Percentiles rank a stretch among this genome's conserved stretches.
Evolutionary conservation across 805 yeast species (phyloP).

Genomic region (Schwanniomyces sp.): DNA sequence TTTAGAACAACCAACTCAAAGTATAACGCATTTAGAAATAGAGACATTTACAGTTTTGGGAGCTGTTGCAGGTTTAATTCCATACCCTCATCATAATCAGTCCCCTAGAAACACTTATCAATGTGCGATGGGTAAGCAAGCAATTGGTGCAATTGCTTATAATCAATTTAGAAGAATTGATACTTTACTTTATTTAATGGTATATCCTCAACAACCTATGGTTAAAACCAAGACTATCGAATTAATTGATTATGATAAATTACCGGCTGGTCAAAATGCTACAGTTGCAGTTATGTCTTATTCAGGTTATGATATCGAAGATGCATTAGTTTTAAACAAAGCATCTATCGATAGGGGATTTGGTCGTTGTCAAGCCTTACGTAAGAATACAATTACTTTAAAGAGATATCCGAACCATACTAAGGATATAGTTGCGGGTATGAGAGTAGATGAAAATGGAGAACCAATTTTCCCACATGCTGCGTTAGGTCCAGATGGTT

Average conservation of each 20-base stretch:
- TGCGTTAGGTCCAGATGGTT: slow-evolving; percentile 89
- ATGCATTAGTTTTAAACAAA: slow-evolving; percentile 93
- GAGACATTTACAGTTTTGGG: slow-evolving; percentile 93
- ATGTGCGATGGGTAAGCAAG: slow-evolving; percentile 98
- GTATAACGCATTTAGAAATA: slow-evolving; percentile 87
- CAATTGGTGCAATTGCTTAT: slow-evolving; percentile 98
- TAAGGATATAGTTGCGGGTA: slow-evolving; percentile 86
- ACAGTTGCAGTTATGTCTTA: slow-evolving; percentile 99
- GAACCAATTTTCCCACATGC: slow-evolving; percentile 84
- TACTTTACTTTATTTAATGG: slow-evolving; percentile 89
- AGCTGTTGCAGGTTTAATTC: slow-evolving; percentile 90
- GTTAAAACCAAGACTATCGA: slow-evolving; percentile 97
- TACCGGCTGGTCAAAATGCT: slow-evolving; percentile 99
- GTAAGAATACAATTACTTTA: slow-evolving; percentile 85
- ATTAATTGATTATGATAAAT: slow-evolving; percentile 88
- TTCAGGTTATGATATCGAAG: slow-evolving; percentile 98
- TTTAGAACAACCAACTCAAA: slow-evolving; percentile 45
- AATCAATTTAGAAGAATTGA: slow-evolving; percentile 96
- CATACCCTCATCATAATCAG: slow-evolving; percentile 91
- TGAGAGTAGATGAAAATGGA: slow-evolving; percentile 80
- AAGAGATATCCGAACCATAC: slow-evolving; percentile 94
- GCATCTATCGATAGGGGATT: slow-evolving; percentile 94
- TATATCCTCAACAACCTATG: slow-evolving; percentile 99
- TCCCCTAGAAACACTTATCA: slow-evolving; percentile 91
- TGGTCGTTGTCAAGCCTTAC: slow-evolving; percentile 94